Evolutionary conservation across 2,329 filamentous ascomycete species (phyloP).

Genomic region (Calonectria leucothoes): DNA sequence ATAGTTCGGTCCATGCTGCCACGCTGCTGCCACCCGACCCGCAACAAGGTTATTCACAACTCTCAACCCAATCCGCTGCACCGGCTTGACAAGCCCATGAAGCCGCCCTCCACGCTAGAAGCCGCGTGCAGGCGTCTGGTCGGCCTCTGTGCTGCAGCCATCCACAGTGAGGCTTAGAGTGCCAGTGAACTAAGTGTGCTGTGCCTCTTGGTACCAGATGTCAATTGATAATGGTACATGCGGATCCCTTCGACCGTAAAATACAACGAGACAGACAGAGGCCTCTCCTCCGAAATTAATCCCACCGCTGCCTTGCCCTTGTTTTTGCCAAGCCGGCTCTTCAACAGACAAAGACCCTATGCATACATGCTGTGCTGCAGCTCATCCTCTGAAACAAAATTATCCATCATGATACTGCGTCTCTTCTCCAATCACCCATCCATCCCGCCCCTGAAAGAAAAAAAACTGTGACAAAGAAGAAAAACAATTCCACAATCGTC

Average conservation of each 20-base stretch:
- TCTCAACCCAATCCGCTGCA: neutral
- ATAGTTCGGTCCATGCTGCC: neutral
- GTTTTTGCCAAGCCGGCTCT: neutral
- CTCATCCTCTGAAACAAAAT: neutral
- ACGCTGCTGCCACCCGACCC: neutral
- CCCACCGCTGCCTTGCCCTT: neutral
- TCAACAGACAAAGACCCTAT: neutral
- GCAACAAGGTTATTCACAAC: neutral
- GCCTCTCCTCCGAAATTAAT: neutral
- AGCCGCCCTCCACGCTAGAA: neutral
- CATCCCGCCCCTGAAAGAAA: neutral
- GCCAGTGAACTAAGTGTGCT: neutral
- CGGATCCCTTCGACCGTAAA: neutral
- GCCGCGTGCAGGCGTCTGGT: neutral
- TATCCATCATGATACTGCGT: slow-evolving; percentile 3
- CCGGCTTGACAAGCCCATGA: neutral
- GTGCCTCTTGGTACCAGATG: neutral
- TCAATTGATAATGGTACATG: neutral
- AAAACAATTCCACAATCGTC: neutral
- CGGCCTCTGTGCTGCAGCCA: neutral
- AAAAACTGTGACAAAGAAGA: neutral
- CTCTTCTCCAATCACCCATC: slow-evolving; percentile 1
- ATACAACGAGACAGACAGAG: neutral
- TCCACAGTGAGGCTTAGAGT: neutral
- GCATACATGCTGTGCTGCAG: neutral